Evolutionary conservation across 768 basidiomycete species (phyloP).

Genomic region (Lyophyllum atratum): DNA sequence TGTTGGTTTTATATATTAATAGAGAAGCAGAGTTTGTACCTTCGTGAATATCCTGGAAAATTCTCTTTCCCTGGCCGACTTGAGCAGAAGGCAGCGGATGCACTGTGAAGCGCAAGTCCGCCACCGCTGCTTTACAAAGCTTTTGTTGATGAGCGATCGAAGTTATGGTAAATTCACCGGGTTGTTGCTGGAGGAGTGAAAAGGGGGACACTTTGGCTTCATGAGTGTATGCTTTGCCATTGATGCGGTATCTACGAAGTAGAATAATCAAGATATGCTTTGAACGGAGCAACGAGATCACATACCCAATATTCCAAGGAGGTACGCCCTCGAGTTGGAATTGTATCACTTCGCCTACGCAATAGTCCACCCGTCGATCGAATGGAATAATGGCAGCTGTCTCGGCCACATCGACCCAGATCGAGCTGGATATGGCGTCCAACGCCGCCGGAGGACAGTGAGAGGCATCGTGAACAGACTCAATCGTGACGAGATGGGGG

Average conservation of each 20-base stretch:
- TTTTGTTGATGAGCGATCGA: conserved; percentile 93
- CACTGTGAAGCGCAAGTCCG: conserved; percentile 71
- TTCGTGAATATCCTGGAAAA: conserved; percentile 88
- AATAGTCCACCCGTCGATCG: conserved; percentile 76
- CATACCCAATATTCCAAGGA: conserved; percentile 86
- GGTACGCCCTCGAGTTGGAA: conserved; percentile 94
- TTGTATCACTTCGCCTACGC: conserved; percentile 86
- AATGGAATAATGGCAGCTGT: conserved; percentile 91
- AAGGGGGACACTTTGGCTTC: conserved; percentile 82
- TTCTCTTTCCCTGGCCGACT: conserved; percentile 82
- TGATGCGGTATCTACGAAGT: conserved; percentile 70
- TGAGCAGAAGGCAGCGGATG: conserved; percentile 87
- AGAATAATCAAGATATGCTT: conserved; percentile 8
- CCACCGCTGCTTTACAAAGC: conserved; percentile 83
- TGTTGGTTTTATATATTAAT: neutral
- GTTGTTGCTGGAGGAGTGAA: conserved; percentile 77
- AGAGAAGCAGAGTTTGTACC: conserved; percentile 44
- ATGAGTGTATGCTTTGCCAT: conserved; percentile 71
- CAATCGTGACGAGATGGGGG: conserved; percentile 77
- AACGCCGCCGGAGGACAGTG: conserved; percentile 76
- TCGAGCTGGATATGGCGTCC: conserved; percentile 58
- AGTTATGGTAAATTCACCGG: conserved; percentile 82
- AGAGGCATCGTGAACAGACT: conserved; percentile 77
- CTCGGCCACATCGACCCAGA: conserved; percentile 95
- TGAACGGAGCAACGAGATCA: neutral